Percentiles rank a stretch among this genome's conserved stretches.
Evolutionary conservation across 1,284 basidiomycete species (phyloP).

Genomic region (Ceratobasidium sp.): DNA sequence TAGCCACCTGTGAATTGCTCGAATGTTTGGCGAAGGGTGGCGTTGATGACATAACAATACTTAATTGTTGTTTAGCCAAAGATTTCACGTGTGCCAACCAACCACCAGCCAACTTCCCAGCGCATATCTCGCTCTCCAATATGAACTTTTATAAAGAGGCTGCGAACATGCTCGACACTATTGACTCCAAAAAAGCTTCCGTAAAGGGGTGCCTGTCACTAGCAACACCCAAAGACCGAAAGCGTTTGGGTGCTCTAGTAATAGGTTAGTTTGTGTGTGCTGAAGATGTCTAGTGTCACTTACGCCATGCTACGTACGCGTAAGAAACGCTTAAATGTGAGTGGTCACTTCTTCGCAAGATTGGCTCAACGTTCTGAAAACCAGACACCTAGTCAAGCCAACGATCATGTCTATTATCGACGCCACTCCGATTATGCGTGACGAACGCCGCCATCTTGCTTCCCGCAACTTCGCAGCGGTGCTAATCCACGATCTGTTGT

Average conservation of each 20-base stretch:
- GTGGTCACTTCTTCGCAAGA: conserved; percentile 49
- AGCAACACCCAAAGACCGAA: conserved; percentile 78
- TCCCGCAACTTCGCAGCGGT: conserved; percentile 79
- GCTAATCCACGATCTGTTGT: conserved; percentile 87
- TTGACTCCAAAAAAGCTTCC: conserved; percentile 87
- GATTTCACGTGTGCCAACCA: no score
- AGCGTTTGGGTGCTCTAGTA: conserved; percentile 79
- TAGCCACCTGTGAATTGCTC: no score
- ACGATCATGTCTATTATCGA: conserved; percentile 73
- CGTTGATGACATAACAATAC: neutral
- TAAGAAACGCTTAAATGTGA: conserved; percentile 89
- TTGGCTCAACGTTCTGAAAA: neutral
- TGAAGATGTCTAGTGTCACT: no score
- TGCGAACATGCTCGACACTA: conserved; percentile 79
- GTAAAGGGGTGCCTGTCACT: conserved; percentile 81
- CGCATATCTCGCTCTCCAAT: conserved; percentile 42
- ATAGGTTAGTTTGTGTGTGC: conserved; percentile 56
- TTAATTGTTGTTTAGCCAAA: no score
- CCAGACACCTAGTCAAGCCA: conserved; percentile 67
- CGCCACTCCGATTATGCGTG: conserved; percentile 69
- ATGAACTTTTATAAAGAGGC: conserved; percentile 97
- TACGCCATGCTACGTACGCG: no score
- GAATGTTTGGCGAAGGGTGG: neutral
- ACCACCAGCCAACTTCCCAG: neutral
- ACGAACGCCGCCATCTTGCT: conserved; percentile 78